Percentiles rank a stretch among this genome's conserved stretches.
phyloP scores from a whole-genome alignment of 352 stramenopile genomes.

The Phytophthora sansomeana region DNA sequence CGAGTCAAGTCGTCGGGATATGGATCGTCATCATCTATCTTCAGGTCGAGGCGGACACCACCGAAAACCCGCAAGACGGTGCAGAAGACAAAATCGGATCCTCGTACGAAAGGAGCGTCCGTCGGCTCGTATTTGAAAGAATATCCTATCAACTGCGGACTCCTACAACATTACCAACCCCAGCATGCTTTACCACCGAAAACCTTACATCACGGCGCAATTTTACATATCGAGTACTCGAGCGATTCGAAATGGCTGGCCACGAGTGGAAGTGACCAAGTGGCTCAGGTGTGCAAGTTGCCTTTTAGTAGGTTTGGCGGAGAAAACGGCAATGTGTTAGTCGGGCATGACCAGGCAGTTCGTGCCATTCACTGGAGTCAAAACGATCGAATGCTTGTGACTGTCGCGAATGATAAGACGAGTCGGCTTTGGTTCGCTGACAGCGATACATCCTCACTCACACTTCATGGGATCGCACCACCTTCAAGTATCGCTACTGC shows the following conservation, averaged over 20 bases:
- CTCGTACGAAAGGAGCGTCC: constrained; percentile 28
- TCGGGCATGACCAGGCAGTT: constrained; percentile 75
- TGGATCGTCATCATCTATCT: constrained; percentile 39
- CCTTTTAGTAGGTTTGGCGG: constrained; percentile 75
- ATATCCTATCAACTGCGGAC: constrained; percentile 68
- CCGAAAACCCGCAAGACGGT: constrained; percentile 17
- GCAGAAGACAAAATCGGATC: constrained; percentile 10
- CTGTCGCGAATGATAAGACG: constrained; percentile 74
- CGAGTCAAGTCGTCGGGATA: constrained; percentile 88
- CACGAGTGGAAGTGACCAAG: constrained; percentile 65
- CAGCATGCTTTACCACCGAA: constrained; percentile 61
- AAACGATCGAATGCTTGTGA: constrained; percentile 74
- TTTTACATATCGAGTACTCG: constrained; percentile 83
- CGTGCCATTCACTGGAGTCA: constrained; percentile 77
- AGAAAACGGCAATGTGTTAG: constrained; percentile 67
- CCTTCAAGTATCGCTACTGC: constrained; percentile 40
- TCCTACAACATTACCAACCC: constrained; percentile 67
- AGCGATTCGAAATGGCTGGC: constrained; percentile 78
- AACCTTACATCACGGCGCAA: constrained; percentile 71
- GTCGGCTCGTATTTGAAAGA: constrained; percentile 64
- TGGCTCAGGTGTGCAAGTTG: constrained; percentile 73
- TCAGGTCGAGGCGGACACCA: constrained; percentile 36
- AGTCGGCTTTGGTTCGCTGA: constrained; percentile 72
- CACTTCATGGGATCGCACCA: constrained; percentile 50
- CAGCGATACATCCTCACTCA: constrained; percentile 70